A percentile compares a stretch with the other conserved stretches of the same genome.
Conservation (phyloP, 768 basidiomycete species). For the Lentinula detonsa region DNA sequence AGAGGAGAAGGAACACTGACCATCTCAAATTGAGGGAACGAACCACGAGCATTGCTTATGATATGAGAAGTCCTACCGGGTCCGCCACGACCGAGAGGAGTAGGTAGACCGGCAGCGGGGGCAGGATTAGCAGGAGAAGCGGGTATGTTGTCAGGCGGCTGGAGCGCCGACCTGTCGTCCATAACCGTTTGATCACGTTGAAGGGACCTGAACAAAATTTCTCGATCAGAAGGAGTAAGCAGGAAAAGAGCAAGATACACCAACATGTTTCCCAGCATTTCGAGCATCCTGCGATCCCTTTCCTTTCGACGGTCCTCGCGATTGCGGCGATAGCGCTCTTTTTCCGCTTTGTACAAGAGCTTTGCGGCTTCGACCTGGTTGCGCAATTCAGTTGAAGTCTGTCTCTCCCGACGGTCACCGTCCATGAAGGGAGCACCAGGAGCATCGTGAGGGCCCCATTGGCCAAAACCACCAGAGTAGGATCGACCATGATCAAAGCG, state of each 20-base stretch:
- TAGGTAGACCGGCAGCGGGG: constrained; percentile 10
- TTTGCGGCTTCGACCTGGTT: constrained; percentile 61
- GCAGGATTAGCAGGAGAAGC: neutral
- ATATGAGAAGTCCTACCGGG: constrained; percentile 25
- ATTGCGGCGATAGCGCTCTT: constrained; percentile 61
- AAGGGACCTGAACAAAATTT: neutral
- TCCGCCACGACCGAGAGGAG: constrained; percentile 1
- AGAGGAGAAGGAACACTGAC: constrained; percentile 29
- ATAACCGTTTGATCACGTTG: neutral
- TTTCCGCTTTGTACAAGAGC: constrained; percentile 58
- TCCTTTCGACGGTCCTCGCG: constrained; percentile 42
- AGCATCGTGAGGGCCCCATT: constrained; percentile 27
- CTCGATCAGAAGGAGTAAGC: neutral
- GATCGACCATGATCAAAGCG: neutral
- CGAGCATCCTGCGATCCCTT: constrained; percentile 18
- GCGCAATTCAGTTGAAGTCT: constrained; percentile 17
- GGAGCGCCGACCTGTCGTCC: constrained; percentile 5
- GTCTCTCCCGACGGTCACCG: neutral
- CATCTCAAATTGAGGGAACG: constrained; percentile 60
- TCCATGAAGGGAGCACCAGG: constrained; percentile 16
- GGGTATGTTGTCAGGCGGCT: neutral
- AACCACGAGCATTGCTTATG: constrained; percentile 56
- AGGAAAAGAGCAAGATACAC: neutral
- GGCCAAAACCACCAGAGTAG: neutral
- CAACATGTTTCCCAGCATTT: constrained; percentile 3